Evolutionary conservation across 2,329 filamentous ascomycete genomes (phyloP).

Genomic region (Colletotrichum sublineola): DNA sequence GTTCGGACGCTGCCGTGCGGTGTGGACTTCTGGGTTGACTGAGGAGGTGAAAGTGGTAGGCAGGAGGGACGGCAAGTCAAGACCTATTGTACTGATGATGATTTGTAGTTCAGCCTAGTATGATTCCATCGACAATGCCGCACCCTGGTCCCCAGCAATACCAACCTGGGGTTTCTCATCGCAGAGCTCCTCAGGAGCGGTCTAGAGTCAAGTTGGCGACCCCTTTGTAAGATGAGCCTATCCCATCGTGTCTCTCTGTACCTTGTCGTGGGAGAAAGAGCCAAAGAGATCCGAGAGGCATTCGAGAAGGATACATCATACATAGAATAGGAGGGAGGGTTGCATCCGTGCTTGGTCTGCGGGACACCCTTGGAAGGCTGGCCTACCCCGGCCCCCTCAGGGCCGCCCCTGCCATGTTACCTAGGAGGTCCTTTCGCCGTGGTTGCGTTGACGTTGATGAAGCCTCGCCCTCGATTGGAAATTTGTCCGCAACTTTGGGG

Average conservation of each 20-base stretch:
- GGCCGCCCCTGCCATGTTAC: slow-evolving; percentile 33
- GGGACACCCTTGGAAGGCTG: slow-evolving; percentile 33
- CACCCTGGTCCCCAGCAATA: slow-evolving; percentile 6
- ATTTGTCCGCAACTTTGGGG: slow-evolving; percentile 30
- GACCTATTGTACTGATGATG: background rate
- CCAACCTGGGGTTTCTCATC: slow-evolving; percentile 23
- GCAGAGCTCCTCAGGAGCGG: slow-evolving; percentile 33
- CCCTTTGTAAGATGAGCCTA: slow-evolving; percentile 8
- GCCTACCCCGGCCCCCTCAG: slow-evolving; percentile 35
- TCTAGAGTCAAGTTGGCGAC: slow-evolving; percentile 37
- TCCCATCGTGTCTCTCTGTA: slow-evolving; percentile 25
- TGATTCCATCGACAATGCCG: slow-evolving; percentile 54
- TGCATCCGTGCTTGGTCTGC: slow-evolving; percentile 40
- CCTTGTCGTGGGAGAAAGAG: slow-evolving; percentile 9
- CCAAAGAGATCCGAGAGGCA: slow-evolving; percentile 16
- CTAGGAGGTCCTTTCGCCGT: slow-evolving; percentile 31
- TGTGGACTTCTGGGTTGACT: slow-evolving; percentile 44
- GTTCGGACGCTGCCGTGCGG: slow-evolving; percentile 36
- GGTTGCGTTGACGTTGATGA: slow-evolving; percentile 16
- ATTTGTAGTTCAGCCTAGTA: slow-evolving; percentile 56
- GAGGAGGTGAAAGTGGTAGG: background rate
- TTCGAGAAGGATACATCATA: slow-evolving; percentile 40
- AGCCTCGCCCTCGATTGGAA: slow-evolving; percentile 31
- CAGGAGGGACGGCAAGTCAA: slow-evolving; percentile 26
- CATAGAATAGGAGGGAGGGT: slow-evolving; percentile 39